Evolutionary conservation across 305 asterid species (phyloP).

Genomic region (Rubia peregrina): DNA sequence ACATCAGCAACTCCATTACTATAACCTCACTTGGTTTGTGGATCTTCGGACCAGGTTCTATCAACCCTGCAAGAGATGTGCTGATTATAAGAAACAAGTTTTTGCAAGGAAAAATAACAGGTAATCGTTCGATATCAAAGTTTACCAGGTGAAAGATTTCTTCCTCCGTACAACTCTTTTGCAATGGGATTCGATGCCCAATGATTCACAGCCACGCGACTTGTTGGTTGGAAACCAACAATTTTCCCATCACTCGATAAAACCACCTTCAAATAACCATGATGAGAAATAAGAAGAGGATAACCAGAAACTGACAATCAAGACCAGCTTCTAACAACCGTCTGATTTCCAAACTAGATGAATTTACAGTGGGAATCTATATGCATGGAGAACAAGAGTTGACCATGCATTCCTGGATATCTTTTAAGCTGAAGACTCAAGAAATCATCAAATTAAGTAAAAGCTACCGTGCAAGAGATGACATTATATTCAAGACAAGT

Average conservation of each 20-base stretch:
- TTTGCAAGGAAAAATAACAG: background rate
- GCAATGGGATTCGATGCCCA: constrained; percentile 81
- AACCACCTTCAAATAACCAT: constrained; percentile 40
- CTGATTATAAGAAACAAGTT: constrained; percentile 6
- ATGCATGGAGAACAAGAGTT: background rate
- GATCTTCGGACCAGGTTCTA: constrained; percentile 60
- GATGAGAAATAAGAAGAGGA: background rate
- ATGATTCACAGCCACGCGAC: constrained; percentile 62
- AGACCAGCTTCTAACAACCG: background rate
- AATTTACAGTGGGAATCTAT: background rate
- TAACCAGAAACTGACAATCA: background rate
- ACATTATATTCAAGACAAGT: too few relatives aligned
- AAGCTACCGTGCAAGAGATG: too few relatives aligned
- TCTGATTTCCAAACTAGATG: background rate
- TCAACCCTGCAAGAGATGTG: constrained; percentile 40
- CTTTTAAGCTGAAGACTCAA: too few relatives aligned
- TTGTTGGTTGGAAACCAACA: constrained; percentile 70
- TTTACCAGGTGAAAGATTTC: constrained; percentile 66
- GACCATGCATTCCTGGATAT: too few relatives aligned
- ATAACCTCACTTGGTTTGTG: constrained; percentile 35
- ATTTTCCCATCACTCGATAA: constrained; percentile 48
- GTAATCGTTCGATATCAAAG: background rate
- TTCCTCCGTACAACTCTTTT: constrained; percentile 60
- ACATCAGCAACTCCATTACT: constrained; percentile 64
- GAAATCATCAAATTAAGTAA: too few relatives aligned